phyloP scores from a whole-genome alignment of 2,329 filamentous ascomycete species.

The Tolypocladium amazonense region DNA sequence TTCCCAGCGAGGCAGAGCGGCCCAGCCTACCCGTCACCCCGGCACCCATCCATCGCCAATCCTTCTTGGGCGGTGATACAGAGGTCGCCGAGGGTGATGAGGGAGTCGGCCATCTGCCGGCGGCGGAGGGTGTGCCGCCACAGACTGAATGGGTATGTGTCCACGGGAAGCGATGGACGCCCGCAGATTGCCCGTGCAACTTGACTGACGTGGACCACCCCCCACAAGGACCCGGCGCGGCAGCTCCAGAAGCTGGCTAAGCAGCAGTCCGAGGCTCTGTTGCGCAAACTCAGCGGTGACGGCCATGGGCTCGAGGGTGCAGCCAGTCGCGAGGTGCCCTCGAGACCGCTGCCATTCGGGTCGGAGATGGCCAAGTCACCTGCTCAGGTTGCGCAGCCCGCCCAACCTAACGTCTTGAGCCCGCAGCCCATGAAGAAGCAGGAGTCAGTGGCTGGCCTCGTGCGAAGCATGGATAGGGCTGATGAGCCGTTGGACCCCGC shows the following conservation, averaged over 20 bases:
- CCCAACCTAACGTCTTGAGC: conserved; percentile 4
- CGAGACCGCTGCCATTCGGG: conserved; percentile 40
- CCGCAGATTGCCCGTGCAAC: conserved; percentile 43
- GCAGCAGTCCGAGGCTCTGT: conserved; percentile 53
- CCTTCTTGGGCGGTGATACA: conserved; percentile 46
- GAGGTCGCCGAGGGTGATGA: conserved; percentile 38
- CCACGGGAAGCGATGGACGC: conserved; percentile 38
- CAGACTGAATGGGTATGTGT: conserved; percentile 93
- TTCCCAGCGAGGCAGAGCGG: conserved; percentile 70
- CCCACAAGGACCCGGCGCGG: conserved; percentile 54
- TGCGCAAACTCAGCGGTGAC: conserved; percentile 37
- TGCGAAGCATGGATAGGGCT: background rate
- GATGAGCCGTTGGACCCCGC: background rate
- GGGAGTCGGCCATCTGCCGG: conserved; percentile 48
- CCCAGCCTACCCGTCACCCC: conserved; percentile 88
- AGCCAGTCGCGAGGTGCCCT: conserved; percentile 33
- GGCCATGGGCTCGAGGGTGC: conserved; percentile 13
- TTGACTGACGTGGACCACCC: conserved; percentile 40
- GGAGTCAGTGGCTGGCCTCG: background rate
- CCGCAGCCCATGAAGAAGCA: conserved; percentile 3
- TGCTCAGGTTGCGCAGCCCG: conserved; percentile 15
- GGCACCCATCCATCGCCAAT: conserved; percentile 61
- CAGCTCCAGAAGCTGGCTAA: conserved; percentile 61
- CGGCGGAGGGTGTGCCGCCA: conserved; percentile 71
- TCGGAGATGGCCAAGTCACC: conserved; percentile 29